Conservation (phyloP, 2,329 filamentous ascomycete species). For the Ceratocystis papillata region DNA sequence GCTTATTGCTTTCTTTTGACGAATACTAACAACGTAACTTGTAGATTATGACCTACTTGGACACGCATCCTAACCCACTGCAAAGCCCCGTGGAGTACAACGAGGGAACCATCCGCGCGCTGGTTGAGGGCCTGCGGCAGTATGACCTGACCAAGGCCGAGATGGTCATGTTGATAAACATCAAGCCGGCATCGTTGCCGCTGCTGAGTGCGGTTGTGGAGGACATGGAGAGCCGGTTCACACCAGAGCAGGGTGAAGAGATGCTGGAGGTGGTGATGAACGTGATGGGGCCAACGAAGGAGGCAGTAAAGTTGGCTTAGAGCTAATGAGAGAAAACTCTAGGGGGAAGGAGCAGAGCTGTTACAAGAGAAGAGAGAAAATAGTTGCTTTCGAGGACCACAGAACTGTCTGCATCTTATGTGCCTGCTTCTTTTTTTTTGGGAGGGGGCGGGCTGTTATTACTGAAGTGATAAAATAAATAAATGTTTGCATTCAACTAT, state of each 20-base stretch:
- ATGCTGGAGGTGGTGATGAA: conserved; percentile 48
- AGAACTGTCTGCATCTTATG: no score
- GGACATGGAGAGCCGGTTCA: conserved; percentile 52
- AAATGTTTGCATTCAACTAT: neutral
- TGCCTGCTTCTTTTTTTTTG: no score
- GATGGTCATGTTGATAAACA: conserved; percentile 56
- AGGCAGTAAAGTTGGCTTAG: conserved; percentile 29
- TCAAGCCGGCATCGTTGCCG: conserved; percentile 47
- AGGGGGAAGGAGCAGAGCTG: no score
- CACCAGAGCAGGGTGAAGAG: conserved; percentile 46
- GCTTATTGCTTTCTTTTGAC: neutral
- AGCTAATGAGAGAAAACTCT: conserved; percentile 26
- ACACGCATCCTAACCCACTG: conserved; percentile 44
- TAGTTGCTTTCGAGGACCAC: no score
- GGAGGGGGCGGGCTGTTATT: no score
- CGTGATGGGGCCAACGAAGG: conserved; percentile 42
- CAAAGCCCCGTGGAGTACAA: conserved; percentile 45
- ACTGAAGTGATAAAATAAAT: neutral
- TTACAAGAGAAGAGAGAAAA: no score
- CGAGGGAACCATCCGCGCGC: conserved; percentile 40
- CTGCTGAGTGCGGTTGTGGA: conserved; percentile 54
- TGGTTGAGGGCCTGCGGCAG: conserved; percentile 45
- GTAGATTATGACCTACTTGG: conserved; percentile 52
- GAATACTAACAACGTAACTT: neutral
- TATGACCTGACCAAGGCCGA: conserved; percentile 58